These are phyloP conservation scores for Basidiobolus meristosporus DNA, from an alignment of 371 early-diverging fungal species.

Conservation along the genomic window DNA sequence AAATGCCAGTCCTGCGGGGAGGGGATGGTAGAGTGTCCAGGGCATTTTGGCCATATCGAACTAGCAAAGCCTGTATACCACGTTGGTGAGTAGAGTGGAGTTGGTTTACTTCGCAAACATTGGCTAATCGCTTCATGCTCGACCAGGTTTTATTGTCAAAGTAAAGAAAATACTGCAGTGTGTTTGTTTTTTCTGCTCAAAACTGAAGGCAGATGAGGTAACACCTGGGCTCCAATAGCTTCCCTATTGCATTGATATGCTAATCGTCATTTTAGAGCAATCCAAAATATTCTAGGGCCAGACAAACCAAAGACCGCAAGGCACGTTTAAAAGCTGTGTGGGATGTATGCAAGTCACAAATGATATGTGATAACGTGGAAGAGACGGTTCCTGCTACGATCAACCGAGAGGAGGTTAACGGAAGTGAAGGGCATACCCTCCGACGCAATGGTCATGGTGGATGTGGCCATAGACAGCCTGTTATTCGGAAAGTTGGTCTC, in stretches of 20 bases:
- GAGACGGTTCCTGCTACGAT: constrained; percentile 27
- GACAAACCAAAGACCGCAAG: constrained; percentile 52
- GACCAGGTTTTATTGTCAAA: constrained; percentile 48
- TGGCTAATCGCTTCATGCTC: neutral
- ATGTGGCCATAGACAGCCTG: constrained; percentile 89
- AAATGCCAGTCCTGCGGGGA: constrained; percentile 97
- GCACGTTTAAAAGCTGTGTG: constrained; percentile 72
- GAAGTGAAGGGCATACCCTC: constrained; percentile 5
- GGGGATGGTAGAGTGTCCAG: constrained; percentile 94
- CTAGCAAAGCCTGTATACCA: constrained; percentile 97
- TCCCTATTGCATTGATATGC: neutral
- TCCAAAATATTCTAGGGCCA: constrained; percentile 48
- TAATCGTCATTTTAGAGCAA: constrained; percentile 21
- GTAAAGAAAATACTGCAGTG: constrained; percentile 98
- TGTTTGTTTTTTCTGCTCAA: constrained; percentile 95
- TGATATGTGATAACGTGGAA: constrained; percentile 72
- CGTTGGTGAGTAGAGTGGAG: constrained; percentile 25
- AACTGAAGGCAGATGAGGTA: constrained; percentile 76
- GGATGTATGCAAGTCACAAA: constrained; percentile 77
- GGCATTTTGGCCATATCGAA: constrained; percentile 99
- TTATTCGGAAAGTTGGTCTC: constrained; percentile 79
- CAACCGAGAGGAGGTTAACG: constrained; percentile 13
- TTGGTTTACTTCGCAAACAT: too few relatives aligned
- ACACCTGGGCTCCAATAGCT: constrained; percentile 1
- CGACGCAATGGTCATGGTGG: constrained; percentile 16